Evolutionary conservation across 352 stramenopile species (phyloP).

Genomic region (Salisapilia sapeloensis): DNA sequence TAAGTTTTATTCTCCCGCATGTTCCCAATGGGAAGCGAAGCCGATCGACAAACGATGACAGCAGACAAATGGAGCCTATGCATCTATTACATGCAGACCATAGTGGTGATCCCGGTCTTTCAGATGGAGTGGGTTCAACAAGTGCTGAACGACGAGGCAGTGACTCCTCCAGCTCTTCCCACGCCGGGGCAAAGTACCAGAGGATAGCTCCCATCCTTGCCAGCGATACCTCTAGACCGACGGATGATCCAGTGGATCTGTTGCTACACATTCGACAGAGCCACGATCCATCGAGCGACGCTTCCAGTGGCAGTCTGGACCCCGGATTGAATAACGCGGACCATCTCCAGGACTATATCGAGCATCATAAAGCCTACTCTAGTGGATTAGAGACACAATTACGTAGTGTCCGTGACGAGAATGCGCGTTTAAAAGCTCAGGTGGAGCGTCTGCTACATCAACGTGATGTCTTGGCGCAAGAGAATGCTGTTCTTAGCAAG

Average conservation of each 20-base stretch:
- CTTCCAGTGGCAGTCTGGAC: too few species aligned
- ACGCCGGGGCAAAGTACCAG: too few species aligned
- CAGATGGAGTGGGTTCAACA: too few species aligned
- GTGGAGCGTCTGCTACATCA: not conserved
- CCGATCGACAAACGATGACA: constrained; percentile 7
- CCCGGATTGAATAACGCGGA: not conserved
- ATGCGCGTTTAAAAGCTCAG: not conserved
- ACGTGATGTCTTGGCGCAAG: constrained; percentile 1
- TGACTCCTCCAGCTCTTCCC: too few species aligned
- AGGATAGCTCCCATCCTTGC: too few species aligned
- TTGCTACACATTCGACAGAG: too few species aligned
- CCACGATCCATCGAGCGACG: too few species aligned
- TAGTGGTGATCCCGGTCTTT: too few species aligned
- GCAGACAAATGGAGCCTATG: not conserved
- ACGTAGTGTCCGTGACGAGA: constrained; percentile 1
- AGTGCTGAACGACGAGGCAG: too few species aligned
- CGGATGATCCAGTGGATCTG: too few species aligned
- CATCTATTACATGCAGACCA: not conserved
- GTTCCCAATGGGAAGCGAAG: constrained; percentile 34
- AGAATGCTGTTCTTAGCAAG: not conserved
- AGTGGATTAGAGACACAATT: not conserved
- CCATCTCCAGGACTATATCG: not conserved
- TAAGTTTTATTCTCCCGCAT: constrained; percentile 4
- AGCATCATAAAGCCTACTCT: too few species aligned
- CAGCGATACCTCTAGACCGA: too few species aligned